These are phyloP conservation scores for Sungouiozyma ichnusensis DNA, from an alignment of 805 yeast genomes.

Conservation along the genomic window DNA sequence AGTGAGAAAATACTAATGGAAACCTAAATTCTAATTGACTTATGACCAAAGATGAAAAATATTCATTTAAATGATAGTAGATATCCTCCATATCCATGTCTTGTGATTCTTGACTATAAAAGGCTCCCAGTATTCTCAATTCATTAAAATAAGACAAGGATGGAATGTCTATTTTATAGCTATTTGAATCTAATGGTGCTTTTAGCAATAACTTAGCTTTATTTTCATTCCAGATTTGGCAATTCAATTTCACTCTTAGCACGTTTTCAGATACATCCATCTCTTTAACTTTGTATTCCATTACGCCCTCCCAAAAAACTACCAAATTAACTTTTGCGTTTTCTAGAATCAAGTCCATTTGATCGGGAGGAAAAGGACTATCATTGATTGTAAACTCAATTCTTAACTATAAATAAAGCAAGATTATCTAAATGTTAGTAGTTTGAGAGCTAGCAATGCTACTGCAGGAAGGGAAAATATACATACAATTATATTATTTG, in stretches of 20 bases:
- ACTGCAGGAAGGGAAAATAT: no score
- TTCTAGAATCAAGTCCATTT: neutral
- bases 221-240: constrained; percentile 10
- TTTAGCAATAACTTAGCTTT: constrained; percentile 8
- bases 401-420: neutral
- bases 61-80: constrained; percentile 18
- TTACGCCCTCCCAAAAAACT: neutral
- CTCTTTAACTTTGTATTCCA: neutral
- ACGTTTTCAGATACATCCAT: neutral
- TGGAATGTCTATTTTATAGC: constrained; percentile 3
- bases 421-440: neutral
- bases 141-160: constrained; percentile 2
- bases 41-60: constrained; percentile 18
- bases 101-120: neutral
- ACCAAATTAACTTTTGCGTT: neutral
- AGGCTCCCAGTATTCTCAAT: constrained; percentile 1
- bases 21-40: constrained; percentile 28
- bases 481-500: neutral
- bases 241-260: constrained; percentile 1
- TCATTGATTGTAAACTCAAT: neutral
- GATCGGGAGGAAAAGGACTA: neutral
- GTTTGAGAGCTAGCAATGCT: no score
- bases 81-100: constrained; percentile 1
- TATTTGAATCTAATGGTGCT: constrained; percentile 7
- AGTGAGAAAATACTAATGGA: constrained; percentile 27